Evolutionary conservation across 768 basidiomycete species (phyloP).

Genomic region (Epithele typhae): DNA sequence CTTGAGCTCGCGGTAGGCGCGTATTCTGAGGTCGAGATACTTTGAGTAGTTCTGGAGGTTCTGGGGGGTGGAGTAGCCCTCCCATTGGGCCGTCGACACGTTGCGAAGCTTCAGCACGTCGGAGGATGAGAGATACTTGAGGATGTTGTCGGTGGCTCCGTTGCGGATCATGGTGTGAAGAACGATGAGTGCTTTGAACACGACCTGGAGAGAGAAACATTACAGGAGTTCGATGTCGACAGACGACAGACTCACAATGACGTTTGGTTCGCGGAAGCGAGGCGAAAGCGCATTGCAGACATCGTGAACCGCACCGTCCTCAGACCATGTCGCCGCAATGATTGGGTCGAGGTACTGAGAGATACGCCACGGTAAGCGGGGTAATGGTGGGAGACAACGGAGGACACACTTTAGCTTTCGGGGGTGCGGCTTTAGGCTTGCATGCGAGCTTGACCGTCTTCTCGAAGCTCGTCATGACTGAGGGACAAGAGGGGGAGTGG

Average conservation of each 20-base stretch:
- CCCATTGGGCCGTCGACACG: conserved; percentile 80
- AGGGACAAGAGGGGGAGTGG: conserved; percentile 1
- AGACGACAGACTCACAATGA: conserved; percentile 54
- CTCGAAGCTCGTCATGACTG: conserved; percentile 56
- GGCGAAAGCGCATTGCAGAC: conserved; percentile 86
- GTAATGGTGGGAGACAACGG: background rate
- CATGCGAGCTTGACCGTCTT: conserved; percentile 95
- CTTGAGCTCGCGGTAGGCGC: conserved; percentile 83
- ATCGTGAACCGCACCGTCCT: conserved; percentile 90
- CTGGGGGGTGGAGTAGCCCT: conserved; percentile 88
- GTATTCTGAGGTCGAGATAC: conserved; percentile 87
- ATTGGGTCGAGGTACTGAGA: conserved; percentile 92
- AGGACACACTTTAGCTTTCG: conserved; percentile 84
- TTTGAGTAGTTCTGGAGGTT: conserved; percentile 84
- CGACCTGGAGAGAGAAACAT: conserved; percentile 51
- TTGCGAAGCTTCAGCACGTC: conserved; percentile 82
- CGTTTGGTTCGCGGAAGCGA: conserved; percentile 87
- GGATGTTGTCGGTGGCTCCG: conserved; percentile 91
- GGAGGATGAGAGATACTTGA: conserved; percentile 74
- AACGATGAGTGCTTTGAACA: conserved; percentile 96
- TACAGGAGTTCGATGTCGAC: background rate
- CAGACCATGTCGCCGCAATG: conserved; percentile 94
- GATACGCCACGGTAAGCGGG: background rate
- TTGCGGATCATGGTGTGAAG: conserved; percentile 96
- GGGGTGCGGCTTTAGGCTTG: conserved; percentile 94